A percentile compares a stretch with the other conserved stretches of the same genome.
These are phyloP conservation scores for Berberis vulgaris DNA, from an alignment of 164 flowering plant species.

Conservation along the genomic window DNA sequence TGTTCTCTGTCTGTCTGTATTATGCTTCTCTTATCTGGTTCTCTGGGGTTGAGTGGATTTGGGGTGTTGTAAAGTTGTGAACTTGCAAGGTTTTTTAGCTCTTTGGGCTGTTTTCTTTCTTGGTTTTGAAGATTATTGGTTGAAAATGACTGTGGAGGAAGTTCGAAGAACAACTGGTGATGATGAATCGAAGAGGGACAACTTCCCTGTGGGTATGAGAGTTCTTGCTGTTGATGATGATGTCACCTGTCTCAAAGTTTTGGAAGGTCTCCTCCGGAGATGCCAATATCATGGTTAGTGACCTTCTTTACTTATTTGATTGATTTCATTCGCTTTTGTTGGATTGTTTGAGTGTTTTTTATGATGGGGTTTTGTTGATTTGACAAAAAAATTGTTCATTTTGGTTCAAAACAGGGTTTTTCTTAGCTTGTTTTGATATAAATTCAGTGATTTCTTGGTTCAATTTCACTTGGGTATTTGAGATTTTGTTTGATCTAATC, in stretches of 20 bases:
- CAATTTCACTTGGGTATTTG: too few species aligned
- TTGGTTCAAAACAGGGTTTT: too few species aligned
- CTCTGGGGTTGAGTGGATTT: not conserved
- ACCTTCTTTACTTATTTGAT: too few species aligned
- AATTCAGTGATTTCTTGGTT: too few species aligned
- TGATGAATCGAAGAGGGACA: slow-evolving; percentile 22
- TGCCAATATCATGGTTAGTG: slow-evolving; percentile 49
- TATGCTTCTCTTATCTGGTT: not conserved
- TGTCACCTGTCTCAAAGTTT: slow-evolving; percentile 37
- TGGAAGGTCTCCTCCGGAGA: slow-evolving; percentile 35
- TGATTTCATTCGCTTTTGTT: not conserved
- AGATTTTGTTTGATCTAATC: too few species aligned
- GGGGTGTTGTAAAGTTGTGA: not conserved
- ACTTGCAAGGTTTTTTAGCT: not conserved
- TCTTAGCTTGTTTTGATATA: too few species aligned
- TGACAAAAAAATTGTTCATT: too few species aligned
- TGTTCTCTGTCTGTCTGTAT: not conserved
- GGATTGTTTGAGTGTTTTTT: not conserved
- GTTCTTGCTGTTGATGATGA: slow-evolving; percentile 67
- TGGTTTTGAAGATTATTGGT: not conserved
- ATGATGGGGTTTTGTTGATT: not conserved
- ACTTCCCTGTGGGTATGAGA: slow-evolving; percentile 54
- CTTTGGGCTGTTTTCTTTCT: not conserved
- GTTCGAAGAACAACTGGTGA: slow-evolving; percentile 2
- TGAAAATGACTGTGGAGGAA: slow-evolving; percentile 33